Base-by-base conservation (phyloP, 768 basidiomycete species). In the Pulveroboletus sp. region DNA sequence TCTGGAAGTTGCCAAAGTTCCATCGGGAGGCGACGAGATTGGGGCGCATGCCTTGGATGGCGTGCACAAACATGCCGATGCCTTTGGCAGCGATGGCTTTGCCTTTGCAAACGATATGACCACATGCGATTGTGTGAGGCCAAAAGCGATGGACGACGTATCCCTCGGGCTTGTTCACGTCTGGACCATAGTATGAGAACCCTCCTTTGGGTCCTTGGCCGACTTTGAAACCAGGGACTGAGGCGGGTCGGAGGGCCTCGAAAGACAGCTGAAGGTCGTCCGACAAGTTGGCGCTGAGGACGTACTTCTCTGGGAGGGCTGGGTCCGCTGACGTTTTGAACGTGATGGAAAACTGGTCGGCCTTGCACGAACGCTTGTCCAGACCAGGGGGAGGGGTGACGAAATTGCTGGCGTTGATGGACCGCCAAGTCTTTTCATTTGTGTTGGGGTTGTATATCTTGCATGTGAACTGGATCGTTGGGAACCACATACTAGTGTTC, bases 21-120 rank as follows among this genome's bases (percentile, higher is more conserved):
- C 96, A 99, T 8, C 86, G 72, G 17, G 89, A 75, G 12, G 96
- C 96, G 59, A 96, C 82, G 49, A 92, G 79, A 70, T 99, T 89
- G 43, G 95, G 93, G 8, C 93, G 81, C 92, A 99, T 95, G 67
- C 95, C 96, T 66, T 98, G 95, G 66, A 98, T 96, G 39, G 95
- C 95, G 68, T 95, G 90, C 17, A 94, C 79, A 67, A 95, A 83
- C 86, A 93, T 89, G 27, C 91, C 90, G 33, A 78, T 72, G 39
- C 87, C 89, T 30, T 78, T 66, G 47, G 81, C 69, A 8, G 73
- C 43, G 48, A 72, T 69, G 6, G 85, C 85, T 50, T 79, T 69
- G 39, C 89, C 89, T 30, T 82, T 78, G 55, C 73, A 67, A 42
- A 88, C 79, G 67, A 94, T 62, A 57, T 81, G 77, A 6, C 94